Conservation (phyloP, 2,329 filamentous ascomycete species). For the Cladobotryum mycophilum region DNA sequence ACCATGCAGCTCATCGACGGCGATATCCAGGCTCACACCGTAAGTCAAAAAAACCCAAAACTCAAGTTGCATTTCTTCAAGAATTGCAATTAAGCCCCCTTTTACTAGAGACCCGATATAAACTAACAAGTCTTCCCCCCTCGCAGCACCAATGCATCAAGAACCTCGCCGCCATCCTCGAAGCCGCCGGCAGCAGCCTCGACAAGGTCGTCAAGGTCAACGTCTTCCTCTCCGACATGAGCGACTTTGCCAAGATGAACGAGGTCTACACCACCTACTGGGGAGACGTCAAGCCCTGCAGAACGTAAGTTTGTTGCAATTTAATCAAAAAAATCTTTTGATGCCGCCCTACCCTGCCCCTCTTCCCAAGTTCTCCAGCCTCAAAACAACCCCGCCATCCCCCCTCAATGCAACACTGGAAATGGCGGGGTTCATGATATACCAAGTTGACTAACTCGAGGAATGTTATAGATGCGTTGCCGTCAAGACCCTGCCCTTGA, state of each 20-base stretch:
- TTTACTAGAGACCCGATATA: too few relatives aligned
- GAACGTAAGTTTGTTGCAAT: conserved; percentile 28
- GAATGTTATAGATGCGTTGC: conserved; percentile 25
- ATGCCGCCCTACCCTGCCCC: not conserved
- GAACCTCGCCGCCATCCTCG: conserved; percentile 64
- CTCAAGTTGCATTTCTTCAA: not conserved
- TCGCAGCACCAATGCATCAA: conserved; percentile 60
- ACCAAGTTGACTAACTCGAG: too few relatives aligned
- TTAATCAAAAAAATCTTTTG: not conserved
- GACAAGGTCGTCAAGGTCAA: conserved; percentile 65
- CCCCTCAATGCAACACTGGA: conserved; percentile 3
- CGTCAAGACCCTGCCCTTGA: conserved; percentile 28
- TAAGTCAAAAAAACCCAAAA: too few relatives aligned
- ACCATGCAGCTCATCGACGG: conserved; percentile 55
- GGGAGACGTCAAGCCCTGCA: conserved; percentile 40
- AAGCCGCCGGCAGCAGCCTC: conserved; percentile 59
- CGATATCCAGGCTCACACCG: conserved; percentile 59
- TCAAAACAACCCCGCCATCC: conserved; percentile 5
- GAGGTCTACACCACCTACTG: conserved; percentile 67
- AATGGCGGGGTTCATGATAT: not conserved
- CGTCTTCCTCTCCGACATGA: conserved; percentile 69
- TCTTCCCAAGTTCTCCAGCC: not conserved
- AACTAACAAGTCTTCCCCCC: not conserved
- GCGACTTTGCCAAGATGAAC: conserved; percentile 70
- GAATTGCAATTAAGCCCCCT: too few relatives aligned